phyloP scores from a whole-genome alignment of 345 rosid species.

The Dimocarpus longan region DNA sequence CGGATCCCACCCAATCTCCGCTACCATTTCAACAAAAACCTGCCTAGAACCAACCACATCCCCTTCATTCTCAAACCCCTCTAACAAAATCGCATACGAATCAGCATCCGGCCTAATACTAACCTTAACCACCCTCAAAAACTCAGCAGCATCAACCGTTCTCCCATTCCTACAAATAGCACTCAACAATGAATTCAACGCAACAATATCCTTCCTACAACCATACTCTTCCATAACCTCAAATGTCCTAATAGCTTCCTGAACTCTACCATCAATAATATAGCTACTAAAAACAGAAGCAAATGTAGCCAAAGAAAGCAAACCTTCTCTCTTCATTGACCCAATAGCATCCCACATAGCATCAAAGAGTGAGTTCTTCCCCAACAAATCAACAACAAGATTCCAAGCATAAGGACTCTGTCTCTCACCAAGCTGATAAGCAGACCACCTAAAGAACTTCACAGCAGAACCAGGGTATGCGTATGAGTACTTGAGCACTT shows the following conservation, averaged over 20 bases:
- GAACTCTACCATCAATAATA: conserved; percentile 37
- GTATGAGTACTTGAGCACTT: conserved; percentile 58
- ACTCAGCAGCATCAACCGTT: conserved; percentile 43
- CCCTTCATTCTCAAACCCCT: conserved; percentile 67
- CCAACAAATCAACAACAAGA: conserved; percentile 63
- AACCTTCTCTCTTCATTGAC: conserved; percentile 47
- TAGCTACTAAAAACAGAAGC: conserved; percentile 68
- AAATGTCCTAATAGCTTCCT: conserved; percentile 51
- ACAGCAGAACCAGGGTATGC: conserved; percentile 54
- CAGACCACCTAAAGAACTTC: conserved; percentile 73
- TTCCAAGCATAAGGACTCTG: conserved; percentile 76
- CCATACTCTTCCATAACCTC: conserved; percentile 64
- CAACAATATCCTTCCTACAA: conserved; percentile 38
- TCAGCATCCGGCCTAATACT: conserved; percentile 51
- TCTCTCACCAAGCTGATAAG: conserved; percentile 39
- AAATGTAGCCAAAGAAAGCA: conserved; percentile 62
- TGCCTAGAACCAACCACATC: conserved; percentile 31
- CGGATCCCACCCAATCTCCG: conserved; percentile 59
- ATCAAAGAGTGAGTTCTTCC: conserved; percentile 58
- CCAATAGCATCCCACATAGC: conserved; percentile 72
- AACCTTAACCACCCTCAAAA: conserved; percentile 37
- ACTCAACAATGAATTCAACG: conserved; percentile 63
- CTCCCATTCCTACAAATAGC: conserved; percentile 63
- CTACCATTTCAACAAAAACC: conserved; percentile 50
- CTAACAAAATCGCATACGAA: conserved; percentile 55